Base-by-base conservation (phyloP, 371 early-diverging fungal genomes). In the Lichtheimia ramosa region DNA sequence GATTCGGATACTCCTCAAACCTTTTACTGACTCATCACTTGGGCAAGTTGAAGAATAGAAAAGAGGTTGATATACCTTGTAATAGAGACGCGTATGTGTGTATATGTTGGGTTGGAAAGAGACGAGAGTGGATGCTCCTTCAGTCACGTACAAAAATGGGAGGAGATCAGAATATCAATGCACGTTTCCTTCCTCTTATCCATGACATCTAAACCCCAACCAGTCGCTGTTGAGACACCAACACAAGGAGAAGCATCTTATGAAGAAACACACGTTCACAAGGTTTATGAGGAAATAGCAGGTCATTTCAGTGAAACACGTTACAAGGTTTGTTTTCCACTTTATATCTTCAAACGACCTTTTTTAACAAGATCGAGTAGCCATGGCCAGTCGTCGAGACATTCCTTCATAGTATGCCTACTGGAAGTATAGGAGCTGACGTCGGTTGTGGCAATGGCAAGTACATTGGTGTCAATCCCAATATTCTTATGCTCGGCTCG, bases 391-490 rank as follows among this genome's bases (percentile, higher is more conserved):
- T 97, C 0, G 93, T 98, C 0, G 94, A 94, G 59, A 68, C 79
- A 23, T 97, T 95, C 62, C 70, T 98, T 5, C 69, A 69, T 39
- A 71, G 65, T 1, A 71, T 86, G 60, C 75, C 83, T 0, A 20
- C 63, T 3, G 96, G 93, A 1, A 87, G 87, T 56, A 40, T 98
- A 0, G 97, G 96, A 13, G 93, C 90, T 7, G 99, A 97, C 77
- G 87, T 97, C 6, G 97, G 99, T 16, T 96, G 97, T 69, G 99
- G 99, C 16, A 98, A 98, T 78, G 99, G 99, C 51, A 98, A 98
- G 73, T 96, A 98, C 66, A 77, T 97, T 66, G 91, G 90, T 18
- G 91, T 96, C 13, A 93, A 94, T 64, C 78, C 74, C 6, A 80
- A 86, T 34, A 62, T 94, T 15, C 73, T 85, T 56, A 86, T 89